phyloP scores from a whole-genome alignment of 805 yeast genomes.

The Clavispora asparagi region DNA sequence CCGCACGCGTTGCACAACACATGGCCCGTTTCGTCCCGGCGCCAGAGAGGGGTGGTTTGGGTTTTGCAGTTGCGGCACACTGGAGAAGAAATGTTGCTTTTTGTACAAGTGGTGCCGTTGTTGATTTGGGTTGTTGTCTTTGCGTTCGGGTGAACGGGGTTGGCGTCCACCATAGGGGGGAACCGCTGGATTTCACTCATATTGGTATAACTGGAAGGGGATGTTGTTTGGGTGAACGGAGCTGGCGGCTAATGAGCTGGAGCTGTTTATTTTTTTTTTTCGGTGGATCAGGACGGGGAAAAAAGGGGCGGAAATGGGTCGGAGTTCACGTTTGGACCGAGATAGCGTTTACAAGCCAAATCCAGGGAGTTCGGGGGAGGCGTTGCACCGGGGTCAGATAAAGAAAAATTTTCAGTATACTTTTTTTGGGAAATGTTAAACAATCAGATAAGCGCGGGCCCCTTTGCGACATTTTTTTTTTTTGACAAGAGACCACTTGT shows the following conservation, averaged over 20 bases:
- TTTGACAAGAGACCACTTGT: not conserved
- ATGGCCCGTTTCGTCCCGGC: conserved; percentile 84
- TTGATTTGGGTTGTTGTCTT: conserved; percentile 53
- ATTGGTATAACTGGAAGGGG: not conserved
- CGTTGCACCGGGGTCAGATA: not conserved
- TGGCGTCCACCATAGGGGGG: conserved; percentile 16
- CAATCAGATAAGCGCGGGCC: conserved; percentile 8
- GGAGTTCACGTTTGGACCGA: not conserved
- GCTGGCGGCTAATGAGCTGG: not conserved
- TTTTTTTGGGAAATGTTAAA: conserved; percentile 1
- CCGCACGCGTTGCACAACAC: conserved; percentile 97
- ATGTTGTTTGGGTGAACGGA: not conserved
- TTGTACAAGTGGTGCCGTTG: conserved; percentile 62
- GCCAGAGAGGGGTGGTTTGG: conserved; percentile 91
- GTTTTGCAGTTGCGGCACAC: conserved; percentile 89
- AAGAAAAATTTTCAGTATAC: conserved; percentile 7
- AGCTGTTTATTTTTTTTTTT: not conserved
- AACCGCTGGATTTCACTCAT: conserved; percentile 19
- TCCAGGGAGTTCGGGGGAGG: not conserved
- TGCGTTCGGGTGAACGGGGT: conserved; percentile 55
- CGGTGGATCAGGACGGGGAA: not conserved
- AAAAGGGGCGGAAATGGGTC: not conserved
- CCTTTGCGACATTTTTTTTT: conserved; percentile 1
- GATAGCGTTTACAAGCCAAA: not conserved
- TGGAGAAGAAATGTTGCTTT: conserved; percentile 58